Evolutionary conservation across 257 asterid species (phyloP).

Genomic region (Pogostemon cablin): DNA sequence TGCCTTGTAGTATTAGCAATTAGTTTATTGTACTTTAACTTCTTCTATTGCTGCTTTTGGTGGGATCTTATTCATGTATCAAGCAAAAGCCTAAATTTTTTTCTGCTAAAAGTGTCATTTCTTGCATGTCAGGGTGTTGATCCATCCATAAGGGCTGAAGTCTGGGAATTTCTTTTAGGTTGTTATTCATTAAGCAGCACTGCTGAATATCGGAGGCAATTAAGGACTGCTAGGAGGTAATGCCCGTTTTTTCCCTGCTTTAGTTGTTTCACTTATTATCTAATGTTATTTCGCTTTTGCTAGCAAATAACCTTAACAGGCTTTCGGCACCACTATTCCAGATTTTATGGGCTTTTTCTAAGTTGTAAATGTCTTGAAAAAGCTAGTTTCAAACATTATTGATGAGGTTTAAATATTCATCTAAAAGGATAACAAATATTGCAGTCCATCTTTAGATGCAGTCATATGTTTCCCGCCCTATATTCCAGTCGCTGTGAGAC

Average conservation of each 20-base stretch:
- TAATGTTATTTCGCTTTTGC: constrained; percentile 28
- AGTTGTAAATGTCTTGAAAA: neutral
- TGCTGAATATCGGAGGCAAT: constrained; percentile 69
- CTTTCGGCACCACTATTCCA: neutral
- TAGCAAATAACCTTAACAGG: constrained; percentile 13
- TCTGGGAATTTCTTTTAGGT: constrained; percentile 98
- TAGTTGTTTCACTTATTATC: constrained; percentile 27
- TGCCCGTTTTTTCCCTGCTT: constrained; percentile 31
- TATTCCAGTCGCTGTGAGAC: constrained; percentile 21
- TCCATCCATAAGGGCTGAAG: constrained; percentile 94
- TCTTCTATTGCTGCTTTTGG: constrained; percentile 23
- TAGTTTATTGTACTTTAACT: constrained; percentile 19
- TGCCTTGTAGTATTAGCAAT: constrained; percentile 9
- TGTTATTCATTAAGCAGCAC: constrained; percentile 92
- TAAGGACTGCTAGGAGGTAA: constrained; percentile 92
- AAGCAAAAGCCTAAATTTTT: neutral
- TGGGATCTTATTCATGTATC: constrained; percentile 12
- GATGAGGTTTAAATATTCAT: constrained; percentile 6
- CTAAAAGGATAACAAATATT: neutral
- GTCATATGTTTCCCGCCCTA: constrained; percentile 8
- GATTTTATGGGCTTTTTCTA: too few relatives aligned
- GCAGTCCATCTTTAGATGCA: constrained; percentile 15
- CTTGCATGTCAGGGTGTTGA: constrained; percentile 80
- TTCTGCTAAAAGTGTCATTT: constrained; percentile 28
- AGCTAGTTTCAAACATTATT: neutral